A percentile compares a stretch with the other conserved stretches of the same genome.
These are phyloP conservation scores for Cryptococcus hybrid DNA, from an alignment of 1,284 basidiomycete species.

Conservation along the genomic window DNA sequence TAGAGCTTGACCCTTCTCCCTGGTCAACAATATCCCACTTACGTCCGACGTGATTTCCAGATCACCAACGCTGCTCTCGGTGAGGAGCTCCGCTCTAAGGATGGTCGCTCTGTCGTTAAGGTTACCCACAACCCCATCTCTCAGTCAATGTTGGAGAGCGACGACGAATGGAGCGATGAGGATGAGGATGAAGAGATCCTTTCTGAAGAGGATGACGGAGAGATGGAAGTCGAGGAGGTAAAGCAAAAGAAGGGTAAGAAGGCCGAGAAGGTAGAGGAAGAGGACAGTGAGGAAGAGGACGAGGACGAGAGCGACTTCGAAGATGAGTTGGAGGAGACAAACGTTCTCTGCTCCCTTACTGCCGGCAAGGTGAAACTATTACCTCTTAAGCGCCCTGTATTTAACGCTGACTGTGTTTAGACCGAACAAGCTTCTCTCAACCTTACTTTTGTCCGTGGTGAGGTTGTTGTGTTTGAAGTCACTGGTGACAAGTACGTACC, in stretches of 20 bases:
- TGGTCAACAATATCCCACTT: slow-evolving; percentile 62
- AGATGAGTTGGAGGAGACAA: slow-evolving; percentile 50
- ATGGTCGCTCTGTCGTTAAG: slow-evolving; percentile 73
- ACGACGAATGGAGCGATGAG: slow-evolving; percentile 57
- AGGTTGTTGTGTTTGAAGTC: slow-evolving; percentile 67
- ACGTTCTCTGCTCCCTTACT: slow-evolving; percentile 54
- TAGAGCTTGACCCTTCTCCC: slow-evolving; percentile 45
- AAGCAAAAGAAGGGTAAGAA: slow-evolving; percentile 46
- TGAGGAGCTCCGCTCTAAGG: slow-evolving; percentile 64
- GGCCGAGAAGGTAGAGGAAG: slow-evolving; percentile 3
- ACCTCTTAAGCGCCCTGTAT: background rate
- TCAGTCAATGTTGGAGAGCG: slow-evolving; percentile 52
- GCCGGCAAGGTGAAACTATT: slow-evolving; percentile 50
- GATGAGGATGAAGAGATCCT: slow-evolving; percentile 47
- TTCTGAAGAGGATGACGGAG: slow-evolving; percentile 45
- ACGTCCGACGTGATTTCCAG: slow-evolving; percentile 68
- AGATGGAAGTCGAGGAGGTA: slow-evolving; percentile 50
- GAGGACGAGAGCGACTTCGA: slow-evolving; percentile 52
- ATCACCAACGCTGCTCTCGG: slow-evolving; percentile 83
- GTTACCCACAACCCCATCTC: slow-evolving; percentile 60
- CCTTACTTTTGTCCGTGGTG: slow-evolving; percentile 71
- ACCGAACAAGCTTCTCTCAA: slow-evolving; percentile 77
- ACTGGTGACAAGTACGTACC: slow-evolving; percentile 72
- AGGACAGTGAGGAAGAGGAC: slow-evolving; percentile 47
- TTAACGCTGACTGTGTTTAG: slow-evolving; percentile 46